Percentiles rank a stretch among this genome's conserved stretches.
Conservation (phyloP, 495 filamentous ascomycete species). For the Massariosphaeria phaeospora region DNA sequence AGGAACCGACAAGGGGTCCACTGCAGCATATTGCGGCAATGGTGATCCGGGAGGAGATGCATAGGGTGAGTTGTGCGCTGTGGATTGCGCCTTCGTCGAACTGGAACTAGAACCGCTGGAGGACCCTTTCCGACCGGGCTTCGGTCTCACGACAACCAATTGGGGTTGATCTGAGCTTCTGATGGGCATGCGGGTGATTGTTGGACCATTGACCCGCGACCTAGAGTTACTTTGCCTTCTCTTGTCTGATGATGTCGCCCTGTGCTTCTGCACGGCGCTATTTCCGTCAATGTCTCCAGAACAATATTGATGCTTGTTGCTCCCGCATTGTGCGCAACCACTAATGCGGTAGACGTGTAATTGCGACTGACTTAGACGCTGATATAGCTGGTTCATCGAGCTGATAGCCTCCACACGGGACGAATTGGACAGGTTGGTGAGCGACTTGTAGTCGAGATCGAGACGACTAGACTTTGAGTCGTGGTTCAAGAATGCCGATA, state of each 20-base stretch:
- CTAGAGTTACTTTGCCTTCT: constrained; percentile 10
- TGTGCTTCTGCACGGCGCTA: neutral
- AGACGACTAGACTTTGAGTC: constrained; percentile 25
- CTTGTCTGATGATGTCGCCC: constrained; percentile 8
- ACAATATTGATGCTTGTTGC: constrained; percentile 18
- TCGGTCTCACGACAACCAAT: constrained; percentile 26
- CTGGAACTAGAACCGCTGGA: constrained; percentile 19
- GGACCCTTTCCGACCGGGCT: constrained; percentile 19
- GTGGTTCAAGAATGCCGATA: constrained; percentile 38
- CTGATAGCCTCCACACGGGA: constrained; percentile 38
- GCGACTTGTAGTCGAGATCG: constrained; percentile 39
- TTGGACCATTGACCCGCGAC: constrained; percentile 7
- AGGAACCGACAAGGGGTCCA: constrained; percentile 13
- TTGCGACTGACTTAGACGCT: constrained; percentile 32
- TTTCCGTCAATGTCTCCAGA: neutral
- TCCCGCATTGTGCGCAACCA: constrained; percentile 16
- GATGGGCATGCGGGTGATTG: constrained; percentile 17
- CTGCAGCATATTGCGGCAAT: constrained; percentile 12
- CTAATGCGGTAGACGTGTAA: constrained; percentile 16
- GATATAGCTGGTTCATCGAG: constrained; percentile 36
- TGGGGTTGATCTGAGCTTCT: constrained; percentile 27
- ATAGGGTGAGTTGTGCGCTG: constrained; percentile 14
- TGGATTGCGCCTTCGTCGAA: constrained; percentile 19
- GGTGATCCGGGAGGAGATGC: constrained; percentile 23
- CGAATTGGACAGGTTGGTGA: constrained; percentile 39